Evolutionary conservation across 805 yeast species (phyloP).

Genomic region (Candida sakaeoensis): DNA sequence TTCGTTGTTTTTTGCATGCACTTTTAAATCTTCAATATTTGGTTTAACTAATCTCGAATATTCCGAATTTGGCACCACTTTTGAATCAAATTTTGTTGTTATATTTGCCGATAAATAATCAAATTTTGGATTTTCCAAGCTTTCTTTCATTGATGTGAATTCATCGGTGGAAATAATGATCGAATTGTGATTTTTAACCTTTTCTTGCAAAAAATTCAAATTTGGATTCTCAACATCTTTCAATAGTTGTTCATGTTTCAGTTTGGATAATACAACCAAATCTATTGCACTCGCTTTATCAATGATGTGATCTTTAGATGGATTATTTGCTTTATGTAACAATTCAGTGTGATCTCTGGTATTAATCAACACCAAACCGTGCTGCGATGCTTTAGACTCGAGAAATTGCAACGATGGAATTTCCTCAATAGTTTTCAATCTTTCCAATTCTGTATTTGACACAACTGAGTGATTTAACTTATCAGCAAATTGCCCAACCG

Average conservation of each 20-base stretch:
- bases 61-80: slow-evolving; percentile 16
- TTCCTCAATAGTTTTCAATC: slow-evolving; percentile 12
- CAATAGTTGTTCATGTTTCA: slow-evolving; percentile 13
- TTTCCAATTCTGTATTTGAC: slow-evolving; percentile 10
- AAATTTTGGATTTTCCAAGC: slow-evolving; percentile 13
- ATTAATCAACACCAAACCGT: slow-evolving; percentile 12
- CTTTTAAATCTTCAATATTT: slow-evolving; percentile 4
- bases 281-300: slow-evolving; percentile 16
- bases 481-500: slow-evolving; percentile 7
- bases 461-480: slow-evolving; percentile 18
- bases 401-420: slow-evolving; percentile 13
- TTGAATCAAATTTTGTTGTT: slow-evolving; percentile 12
- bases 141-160: slow-evolving; percentile 8
- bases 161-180: slow-evolving; percentile 13
- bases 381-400: slow-evolving; percentile 15
- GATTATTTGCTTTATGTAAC: slow-evolving; percentile 11
- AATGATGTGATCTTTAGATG: slow-evolving; percentile 20
- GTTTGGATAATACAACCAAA: slow-evolving; percentile 13
- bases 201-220: slow-evolving; percentile 17
- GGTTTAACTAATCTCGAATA: slow-evolving; percentile 11
- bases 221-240: slow-evolving; percentile 14
- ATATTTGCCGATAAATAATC: slow-evolving; percentile 15
- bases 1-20: slow-evolving; percentile 14
- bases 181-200: slow-evolving; percentile 12
- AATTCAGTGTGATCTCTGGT: slow-evolving; percentile 13